Base-by-base conservation (phyloP, 169 alveolate species). In the Haemoproteus tartakovskyi region DNA sequence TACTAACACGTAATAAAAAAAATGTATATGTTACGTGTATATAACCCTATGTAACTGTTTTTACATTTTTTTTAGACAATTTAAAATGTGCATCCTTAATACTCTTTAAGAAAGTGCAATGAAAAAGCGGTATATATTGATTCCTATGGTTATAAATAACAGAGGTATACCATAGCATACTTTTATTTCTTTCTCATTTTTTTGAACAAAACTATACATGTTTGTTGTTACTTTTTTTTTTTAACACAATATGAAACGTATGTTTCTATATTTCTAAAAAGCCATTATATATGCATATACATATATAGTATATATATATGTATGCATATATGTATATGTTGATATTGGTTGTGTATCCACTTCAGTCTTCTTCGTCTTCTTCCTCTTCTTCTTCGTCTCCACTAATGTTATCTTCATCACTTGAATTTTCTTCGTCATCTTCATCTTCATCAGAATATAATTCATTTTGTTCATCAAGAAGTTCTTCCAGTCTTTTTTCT, bases 401-500 rank as follows among this genome's bases (percentile, higher is more conserved):
- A 26, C 87, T 80, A 80, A 86, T 85, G 61, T 92, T 84, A 56
- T 91, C 90, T 27, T 89, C 92, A 14, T 89, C 87, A 51, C 94
- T 79, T n/a, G 94, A 95, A 89, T 90, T 90, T 24, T 92, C 96
- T 46, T 93, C 96, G 27, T 94, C 96, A 22, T 93, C 97, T 22
- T 93, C 97, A 43, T 87, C 91, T n/a, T 91, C 92, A 18, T 89
- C 93, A 45, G 89, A 84, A 46, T 85, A 62, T 5, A 67, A 48
- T 2, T 24, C 82, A 59, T 90, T 92, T 50, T 87, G 92, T 67
- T 54, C 85, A 19, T 89, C 90, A n/a, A 87, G 61, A 40, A 93
- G 74, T 47, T 81, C 92, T 24, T 91, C 94, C 27, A 91, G 79
- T 60, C 94, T 91, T 45, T 82, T 87, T 29, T 92, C 97, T 30